A percentile compares a stretch with the other conserved stretches of the same genome.
phyloP scores from a whole-genome alignment of 2,329 filamentous ascomycete species.

The Diaporthe longicolla region DNA sequence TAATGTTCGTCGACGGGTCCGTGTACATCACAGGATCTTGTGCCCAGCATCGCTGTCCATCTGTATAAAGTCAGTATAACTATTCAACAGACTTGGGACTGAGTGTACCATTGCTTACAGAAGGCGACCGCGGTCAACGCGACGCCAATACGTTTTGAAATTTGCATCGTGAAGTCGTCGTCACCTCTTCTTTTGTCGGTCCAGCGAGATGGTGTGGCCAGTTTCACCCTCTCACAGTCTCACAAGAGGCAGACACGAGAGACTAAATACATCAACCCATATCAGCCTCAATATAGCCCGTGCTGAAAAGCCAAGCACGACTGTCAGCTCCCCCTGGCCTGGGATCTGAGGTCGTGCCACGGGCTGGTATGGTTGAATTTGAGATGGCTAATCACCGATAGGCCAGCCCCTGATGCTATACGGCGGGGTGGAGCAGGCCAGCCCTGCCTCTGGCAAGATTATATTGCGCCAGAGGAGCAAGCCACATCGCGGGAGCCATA shows the following conservation, averaged over 20 bases:
- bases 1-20: constrained; percentile 64
- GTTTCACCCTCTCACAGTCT: background rate
- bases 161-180: constrained; percentile 26
- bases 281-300: background rate
- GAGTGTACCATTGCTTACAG: background rate
- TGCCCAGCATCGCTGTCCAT: constrained; percentile 39
- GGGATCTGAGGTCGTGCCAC: background rate
- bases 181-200: constrained; percentile 4
- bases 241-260: background rate
- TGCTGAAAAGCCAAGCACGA: background rate
- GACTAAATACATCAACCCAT: constrained; percentile 14
- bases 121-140: constrained; percentile 35
- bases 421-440: constrained; percentile 13
- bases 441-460: constrained; percentile 1
- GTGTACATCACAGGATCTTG: constrained; percentile 54
- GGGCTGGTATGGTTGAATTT: constrained; percentile 10
- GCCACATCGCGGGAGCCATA: constrained; percentile 26
- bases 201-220: constrained; percentile 2
- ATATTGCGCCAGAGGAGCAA: constrained; percentile 21
- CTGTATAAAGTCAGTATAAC: background rate
- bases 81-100: background rate
- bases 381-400: constrained; percentile 34
- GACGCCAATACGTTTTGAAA: constrained; percentile 29
- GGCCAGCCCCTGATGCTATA: constrained; percentile 19
- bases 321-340: background rate